Conservation (phyloP, 2,329 filamentous ascomycete species). For the Tolypocladium inflatum region DNA sequence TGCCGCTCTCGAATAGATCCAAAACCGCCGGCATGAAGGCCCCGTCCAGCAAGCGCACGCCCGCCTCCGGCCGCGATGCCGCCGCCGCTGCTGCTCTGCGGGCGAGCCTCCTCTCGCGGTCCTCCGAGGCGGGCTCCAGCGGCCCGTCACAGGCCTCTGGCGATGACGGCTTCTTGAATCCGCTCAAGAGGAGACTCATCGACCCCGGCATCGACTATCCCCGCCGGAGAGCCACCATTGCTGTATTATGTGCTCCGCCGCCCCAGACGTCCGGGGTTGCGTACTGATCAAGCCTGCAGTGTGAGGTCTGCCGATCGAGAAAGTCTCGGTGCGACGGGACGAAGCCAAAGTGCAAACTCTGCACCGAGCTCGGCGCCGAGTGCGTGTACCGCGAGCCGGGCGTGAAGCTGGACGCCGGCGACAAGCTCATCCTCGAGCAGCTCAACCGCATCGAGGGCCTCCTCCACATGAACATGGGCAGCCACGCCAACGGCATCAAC, state of each 20-base stretch:
- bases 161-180: conserved; percentile 46
- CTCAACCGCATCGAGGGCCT: conserved; percentile 69
- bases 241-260: conserved; percentile 29
- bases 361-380: conserved; percentile 70
- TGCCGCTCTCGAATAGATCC: neutral
- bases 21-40: neutral
- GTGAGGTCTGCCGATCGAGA: conserved; percentile 70
- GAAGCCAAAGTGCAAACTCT: conserved; percentile 77
- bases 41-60: conserved; percentile 27
- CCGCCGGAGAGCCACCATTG: conserved; percentile 54
- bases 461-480: conserved; percentile 59
- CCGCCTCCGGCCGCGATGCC: conserved; percentile 40
- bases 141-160: conserved; percentile 36
- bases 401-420: conserved; percentile 78
- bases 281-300: conserved; percentile 34
- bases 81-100: conserved; percentile 45
- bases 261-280: neutral
- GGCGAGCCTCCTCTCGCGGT: conserved; percentile 44
- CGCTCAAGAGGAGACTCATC: conserved; percentile 52
- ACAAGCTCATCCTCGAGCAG: conserved; percentile 76
- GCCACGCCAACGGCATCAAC: conserved; percentile 34
- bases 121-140: conserved; percentile 35
- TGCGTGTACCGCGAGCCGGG: conserved; percentile 79
- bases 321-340: conserved; percentile 74
- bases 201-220: conserved; percentile 55